Base-by-base conservation (phyloP, 306 rosid genomes). In the Arachis hypogaea region DNA sequence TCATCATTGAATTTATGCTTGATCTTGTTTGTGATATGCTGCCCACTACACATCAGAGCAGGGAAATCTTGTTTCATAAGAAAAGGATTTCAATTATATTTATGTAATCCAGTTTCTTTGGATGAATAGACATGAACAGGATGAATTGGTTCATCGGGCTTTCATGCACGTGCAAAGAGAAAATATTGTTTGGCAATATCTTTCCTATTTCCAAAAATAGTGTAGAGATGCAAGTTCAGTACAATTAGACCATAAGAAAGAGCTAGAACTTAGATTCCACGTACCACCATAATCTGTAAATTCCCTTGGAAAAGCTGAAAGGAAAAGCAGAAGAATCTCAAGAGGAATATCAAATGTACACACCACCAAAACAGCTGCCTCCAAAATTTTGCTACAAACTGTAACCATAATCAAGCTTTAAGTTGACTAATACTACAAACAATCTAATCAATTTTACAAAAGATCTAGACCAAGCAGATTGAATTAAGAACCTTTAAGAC, bases 261-360 rank as follows among this genome's bases (percentile, higher is more conserved):
- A 66, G 61, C 54, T 74, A 50, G 9, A 71, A 43, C 70, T 28
- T 54, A 73, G 67, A 68, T 55, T 64, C 69, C 59, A 75, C 96
- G 57, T 82, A 93, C 98, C 97, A 14, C 91, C 89, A 59, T 64
- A 76, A 80, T 88, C 97, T 5, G 96, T 91, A 69, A 85, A 89
- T 61, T 93, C 98, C 66, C 88, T 77, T 55, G 98, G 98, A 68
- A 93, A 66, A 61, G 97, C 78, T 67, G 98, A 89, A 81, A 93
- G 82, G 83, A 93, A 91, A 82, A 83, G 84, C 84, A 91, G 77
- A 51, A 89, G 82, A 18, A 68, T 71, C 83, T 91, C 94, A 66
- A 93, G 85, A 56, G 92, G 87, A 66, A 91, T 70, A 78, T 89
- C 92, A 80, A 69, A 86, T 30, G 85, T 56, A 74, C 92, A 93